Percentiles rank a stretch among this genome's conserved stretches.
These are phyloP conservation scores for Ophiostoma angusticollis DNA, from an alignment of 2,329 filamentous ascomycete genomes.

Conservation along the genomic window DNA sequence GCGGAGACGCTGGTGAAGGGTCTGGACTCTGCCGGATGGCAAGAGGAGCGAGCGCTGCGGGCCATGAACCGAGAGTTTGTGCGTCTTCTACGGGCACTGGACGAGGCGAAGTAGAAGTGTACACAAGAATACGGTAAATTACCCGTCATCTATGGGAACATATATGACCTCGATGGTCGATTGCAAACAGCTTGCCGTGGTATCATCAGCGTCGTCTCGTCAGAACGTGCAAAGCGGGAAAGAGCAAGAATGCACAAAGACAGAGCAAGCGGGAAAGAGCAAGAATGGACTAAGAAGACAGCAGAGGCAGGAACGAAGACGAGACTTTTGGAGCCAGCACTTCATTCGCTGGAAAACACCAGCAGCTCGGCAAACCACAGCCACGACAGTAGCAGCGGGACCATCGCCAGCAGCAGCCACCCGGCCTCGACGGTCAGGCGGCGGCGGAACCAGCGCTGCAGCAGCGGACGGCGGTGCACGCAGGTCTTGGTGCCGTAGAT, in stretches of 20 bases:
- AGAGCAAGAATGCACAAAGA: not conserved
- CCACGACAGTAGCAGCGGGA: constrained; percentile 29
- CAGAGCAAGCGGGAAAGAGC: not conserved
- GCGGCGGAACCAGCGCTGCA: constrained; percentile 31
- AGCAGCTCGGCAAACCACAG: constrained; percentile 21
- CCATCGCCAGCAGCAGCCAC: constrained; percentile 33
- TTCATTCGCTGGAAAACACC: not conserved
- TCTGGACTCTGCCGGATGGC: not conserved
- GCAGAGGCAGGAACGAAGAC: no score
- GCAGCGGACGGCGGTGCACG: constrained; percentile 30
- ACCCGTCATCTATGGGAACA: not conserved
- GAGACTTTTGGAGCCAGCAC: not conserved
- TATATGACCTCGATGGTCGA: no score
- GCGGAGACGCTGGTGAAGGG: constrained; percentile 25
- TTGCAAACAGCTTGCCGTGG: no score
- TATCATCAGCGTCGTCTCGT: not conserved
- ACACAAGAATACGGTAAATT: not conserved
- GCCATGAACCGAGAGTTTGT: constrained; percentile 10
- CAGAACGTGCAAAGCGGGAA: not conserved
- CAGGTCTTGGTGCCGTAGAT: constrained; percentile 39
- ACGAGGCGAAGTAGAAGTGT: not conserved
- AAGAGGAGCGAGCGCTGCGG: not conserved
- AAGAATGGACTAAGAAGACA: no score
- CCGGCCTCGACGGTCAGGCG: constrained; percentile 34
- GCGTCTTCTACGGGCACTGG: not conserved